phyloP scores from a whole-genome alignment of 768 basidiomycete genomes.

The Lentinus tigrinus region DNA sequence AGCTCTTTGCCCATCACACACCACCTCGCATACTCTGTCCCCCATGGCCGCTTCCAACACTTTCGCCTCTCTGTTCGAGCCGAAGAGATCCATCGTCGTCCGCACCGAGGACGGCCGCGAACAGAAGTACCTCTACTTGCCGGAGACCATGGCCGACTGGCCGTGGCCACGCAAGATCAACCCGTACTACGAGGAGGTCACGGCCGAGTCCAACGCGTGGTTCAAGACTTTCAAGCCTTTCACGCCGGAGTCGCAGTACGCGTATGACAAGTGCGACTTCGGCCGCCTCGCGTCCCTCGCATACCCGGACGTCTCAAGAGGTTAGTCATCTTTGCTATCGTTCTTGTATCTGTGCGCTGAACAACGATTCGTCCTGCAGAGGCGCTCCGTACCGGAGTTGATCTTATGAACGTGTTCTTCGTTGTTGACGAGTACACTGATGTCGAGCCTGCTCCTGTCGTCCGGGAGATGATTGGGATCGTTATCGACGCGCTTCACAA shows the following conservation, averaged over 20 bases:
- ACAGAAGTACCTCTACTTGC: slow-evolving; percentile 17
- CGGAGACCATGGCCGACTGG: slow-evolving; percentile 29
- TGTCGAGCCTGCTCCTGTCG: slow-evolving; percentile 2
- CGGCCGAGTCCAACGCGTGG: slow-evolving; percentile 30
- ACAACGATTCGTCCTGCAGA: not conserved
- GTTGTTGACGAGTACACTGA: slow-evolving; percentile 29
- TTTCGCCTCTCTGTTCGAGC: not conserved
- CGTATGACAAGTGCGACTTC: slow-evolving; percentile 27
- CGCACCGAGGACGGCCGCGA: not conserved
- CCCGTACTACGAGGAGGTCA: slow-evolving; percentile 26
- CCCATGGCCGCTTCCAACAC: not conserved
- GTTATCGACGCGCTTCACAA: slow-evolving; percentile 25
- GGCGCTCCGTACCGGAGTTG: slow-evolving; percentile 9
- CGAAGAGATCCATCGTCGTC: not conserved
- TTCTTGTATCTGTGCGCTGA: not conserved
- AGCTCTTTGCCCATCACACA: not conserved
- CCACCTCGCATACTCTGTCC: not conserved
- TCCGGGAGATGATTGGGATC: slow-evolving; percentile 16
- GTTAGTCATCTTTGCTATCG: not conserved
- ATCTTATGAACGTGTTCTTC: slow-evolving; percentile 29
- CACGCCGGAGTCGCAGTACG: slow-evolving; percentile 23
- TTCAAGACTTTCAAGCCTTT: slow-evolving; percentile 27
- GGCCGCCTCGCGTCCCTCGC: slow-evolving; percentile 8
- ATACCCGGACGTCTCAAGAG: slow-evolving; percentile 11
- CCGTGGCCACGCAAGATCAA: slow-evolving; percentile 31